phyloP scores from a whole-genome alignment of 108 stramenopile species.

The Cyclostephanos tholiformis region DNA sequence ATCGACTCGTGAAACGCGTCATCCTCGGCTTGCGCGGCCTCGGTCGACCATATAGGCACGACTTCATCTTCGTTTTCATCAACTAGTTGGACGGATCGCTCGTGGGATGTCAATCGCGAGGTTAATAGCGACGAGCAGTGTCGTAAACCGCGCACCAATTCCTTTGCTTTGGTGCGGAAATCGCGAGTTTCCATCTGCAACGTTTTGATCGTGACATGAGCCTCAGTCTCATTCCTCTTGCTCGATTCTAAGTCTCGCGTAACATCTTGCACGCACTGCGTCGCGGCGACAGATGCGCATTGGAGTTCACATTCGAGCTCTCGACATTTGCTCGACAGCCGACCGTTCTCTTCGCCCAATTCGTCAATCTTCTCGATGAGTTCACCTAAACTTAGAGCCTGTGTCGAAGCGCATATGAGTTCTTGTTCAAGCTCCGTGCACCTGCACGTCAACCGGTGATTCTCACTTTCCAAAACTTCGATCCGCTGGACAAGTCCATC shows the following conservation, averaged over 20 bases:
- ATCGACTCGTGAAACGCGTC: conserved; percentile 19
- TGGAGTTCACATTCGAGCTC: conserved; percentile 19
- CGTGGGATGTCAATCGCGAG: too few relatives aligned
- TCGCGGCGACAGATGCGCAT: too few relatives aligned
- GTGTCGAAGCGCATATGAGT: not conserved
- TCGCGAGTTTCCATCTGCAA: not conserved
- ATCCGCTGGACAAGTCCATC: too few relatives aligned
- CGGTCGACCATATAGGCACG: too few relatives aligned
- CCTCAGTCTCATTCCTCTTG: not conserved
- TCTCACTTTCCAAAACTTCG: too few relatives aligned
- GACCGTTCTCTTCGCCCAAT: conserved; percentile 30
- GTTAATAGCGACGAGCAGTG: too few relatives aligned
- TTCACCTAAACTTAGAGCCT: too few relatives aligned
- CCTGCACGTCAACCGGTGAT: conserved; percentile 11
- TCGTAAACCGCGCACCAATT: conserved; percentile 8
- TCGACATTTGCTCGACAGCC: conserved; percentile 4
- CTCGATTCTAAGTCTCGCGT: not conserved
- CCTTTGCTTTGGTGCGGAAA: not conserved
- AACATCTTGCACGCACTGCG: not conserved
- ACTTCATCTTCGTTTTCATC: too few relatives aligned
- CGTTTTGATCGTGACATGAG: not conserved
- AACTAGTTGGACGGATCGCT: not conserved
- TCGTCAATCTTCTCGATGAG: conserved; percentile 21
- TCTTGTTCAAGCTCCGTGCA: conserved; percentile 27
- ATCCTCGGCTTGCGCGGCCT: too few relatives aligned